Conservation (phyloP, 2,329 filamentous ascomycete species). For the Xylariaceae sp. region DNA sequence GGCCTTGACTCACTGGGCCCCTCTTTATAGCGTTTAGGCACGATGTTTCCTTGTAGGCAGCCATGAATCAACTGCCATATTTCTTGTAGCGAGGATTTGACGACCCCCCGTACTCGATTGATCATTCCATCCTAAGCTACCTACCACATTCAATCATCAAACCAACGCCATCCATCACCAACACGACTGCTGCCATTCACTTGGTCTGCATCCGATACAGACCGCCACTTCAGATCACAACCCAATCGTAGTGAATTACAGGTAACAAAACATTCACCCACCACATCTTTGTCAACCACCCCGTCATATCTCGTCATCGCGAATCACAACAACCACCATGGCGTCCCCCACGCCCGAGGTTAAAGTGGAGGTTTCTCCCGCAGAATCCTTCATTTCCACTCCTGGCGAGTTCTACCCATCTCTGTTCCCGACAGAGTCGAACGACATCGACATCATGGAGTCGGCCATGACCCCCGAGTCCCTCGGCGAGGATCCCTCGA, state of each 20-base stretch:
- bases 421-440: constrained; percentile 41
- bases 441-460: constrained; percentile 42
- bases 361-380: constrained; percentile 52
- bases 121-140: too few relatives aligned
- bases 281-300: constrained; percentile 4
- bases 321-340: constrained; percentile 28
- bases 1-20: constrained; percentile 11
- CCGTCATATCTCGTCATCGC: constrained; percentile 16
- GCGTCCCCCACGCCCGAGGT: constrained; percentile 36
- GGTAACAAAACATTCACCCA: not conserved
- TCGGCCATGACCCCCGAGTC: constrained; percentile 47
- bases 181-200: too few relatives aligned
- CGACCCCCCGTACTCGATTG: constrained; percentile 27
- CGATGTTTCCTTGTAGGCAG: constrained; percentile 10
- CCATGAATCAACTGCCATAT: constrained; percentile 20
- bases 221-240: too few relatives aligned
- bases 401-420: constrained; percentile 47
- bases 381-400: constrained; percentile 51
- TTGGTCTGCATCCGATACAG: too few relatives aligned
- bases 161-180: too few relatives aligned
- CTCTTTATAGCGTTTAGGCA: constrained; percentile 10
- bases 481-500: constrained; percentile 22
- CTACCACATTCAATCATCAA: too few relatives aligned
- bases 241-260: too few relatives aligned
- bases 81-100: constrained; percentile 37